Conservation (phyloP, 164 flowering plant genomes). For the Amborella trichopoda region DNA sequence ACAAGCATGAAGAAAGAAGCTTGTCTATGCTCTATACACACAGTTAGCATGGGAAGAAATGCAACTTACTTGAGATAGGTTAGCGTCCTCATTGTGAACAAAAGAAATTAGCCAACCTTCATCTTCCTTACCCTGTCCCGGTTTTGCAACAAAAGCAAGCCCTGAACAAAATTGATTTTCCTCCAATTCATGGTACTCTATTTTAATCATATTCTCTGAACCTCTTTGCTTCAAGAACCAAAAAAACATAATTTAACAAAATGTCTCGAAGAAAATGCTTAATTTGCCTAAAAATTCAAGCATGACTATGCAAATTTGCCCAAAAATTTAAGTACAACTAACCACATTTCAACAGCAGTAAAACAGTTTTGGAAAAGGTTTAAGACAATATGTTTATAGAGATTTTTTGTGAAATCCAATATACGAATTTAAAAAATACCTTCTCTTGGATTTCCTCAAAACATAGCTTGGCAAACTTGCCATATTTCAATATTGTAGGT, state of each 20-base stretch:
- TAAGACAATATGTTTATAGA: too few relatives aligned
- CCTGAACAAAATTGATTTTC: slow-evolving; percentile 42
- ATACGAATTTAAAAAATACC: neutral
- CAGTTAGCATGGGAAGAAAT: neutral
- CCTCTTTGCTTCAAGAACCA: neutral
- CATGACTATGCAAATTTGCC: too few relatives aligned
- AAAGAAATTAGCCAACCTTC: slow-evolving; percentile 56
- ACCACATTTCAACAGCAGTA: too few relatives aligned
- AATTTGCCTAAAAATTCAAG: too few relatives aligned
- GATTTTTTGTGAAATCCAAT: too few relatives aligned
- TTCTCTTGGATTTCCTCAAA: slow-evolving; percentile 17
- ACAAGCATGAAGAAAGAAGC: neutral
- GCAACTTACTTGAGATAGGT: slow-evolving; percentile 33
- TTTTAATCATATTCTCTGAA: slow-evolving; percentile 21
- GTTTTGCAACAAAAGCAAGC: slow-evolving; percentile 36
- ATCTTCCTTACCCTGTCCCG: slow-evolving; percentile 32
- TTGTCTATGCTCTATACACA: neutral
- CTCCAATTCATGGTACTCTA: slow-evolving; percentile 40
- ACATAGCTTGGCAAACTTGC: slow-evolving; percentile 44
- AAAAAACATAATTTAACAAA: neutral
- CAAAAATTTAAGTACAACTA: too few relatives aligned
- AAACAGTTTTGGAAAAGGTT: too few relatives aligned
- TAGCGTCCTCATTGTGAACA: slow-evolving; percentile 45
- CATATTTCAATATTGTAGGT: slow-evolving; percentile 39
- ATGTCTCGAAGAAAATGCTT: too few relatives aligned